Evolutionary conservation across 78 protist genomes (phyloP).

Genomic region (Dictyostelium capitatum): DNA sequence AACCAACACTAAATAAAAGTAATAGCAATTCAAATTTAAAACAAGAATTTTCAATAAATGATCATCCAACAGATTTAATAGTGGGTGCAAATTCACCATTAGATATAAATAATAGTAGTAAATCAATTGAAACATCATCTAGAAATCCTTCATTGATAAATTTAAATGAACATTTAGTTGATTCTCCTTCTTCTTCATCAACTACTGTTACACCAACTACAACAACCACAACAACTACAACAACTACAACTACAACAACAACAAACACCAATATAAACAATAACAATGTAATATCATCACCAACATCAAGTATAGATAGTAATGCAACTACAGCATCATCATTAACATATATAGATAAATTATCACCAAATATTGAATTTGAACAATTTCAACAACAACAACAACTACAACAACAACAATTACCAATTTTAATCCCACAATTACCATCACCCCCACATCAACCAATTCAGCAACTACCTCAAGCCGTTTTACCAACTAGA

Average conservation of each 20-base stretch:
- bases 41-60: conserved; percentile 9
- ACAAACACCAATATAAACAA: not conserved
- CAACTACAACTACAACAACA: not conserved
- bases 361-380: not conserved
- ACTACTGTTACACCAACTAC: not conserved
- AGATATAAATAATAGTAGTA: not conserved
- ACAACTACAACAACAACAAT: not conserved
- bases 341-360: not conserved
- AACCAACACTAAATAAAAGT: not conserved
- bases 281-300: not conserved
- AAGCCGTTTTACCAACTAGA: not conserved
- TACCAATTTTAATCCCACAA: not conserved
- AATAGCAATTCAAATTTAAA: not conserved
- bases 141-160: not conserved
- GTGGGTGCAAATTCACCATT: not conserved
- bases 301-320: not conserved
- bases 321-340: not conserved
- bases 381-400: not conserved
- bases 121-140: not conserved
- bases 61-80: not conserved
- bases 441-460: not conserved
- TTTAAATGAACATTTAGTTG: not conserved
- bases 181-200: not conserved
- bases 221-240: not conserved
- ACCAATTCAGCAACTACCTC: not conserved